Base-by-base conservation (phyloP, 164 flowering plant species). In the Magnolia kwangsiensis region DNA sequence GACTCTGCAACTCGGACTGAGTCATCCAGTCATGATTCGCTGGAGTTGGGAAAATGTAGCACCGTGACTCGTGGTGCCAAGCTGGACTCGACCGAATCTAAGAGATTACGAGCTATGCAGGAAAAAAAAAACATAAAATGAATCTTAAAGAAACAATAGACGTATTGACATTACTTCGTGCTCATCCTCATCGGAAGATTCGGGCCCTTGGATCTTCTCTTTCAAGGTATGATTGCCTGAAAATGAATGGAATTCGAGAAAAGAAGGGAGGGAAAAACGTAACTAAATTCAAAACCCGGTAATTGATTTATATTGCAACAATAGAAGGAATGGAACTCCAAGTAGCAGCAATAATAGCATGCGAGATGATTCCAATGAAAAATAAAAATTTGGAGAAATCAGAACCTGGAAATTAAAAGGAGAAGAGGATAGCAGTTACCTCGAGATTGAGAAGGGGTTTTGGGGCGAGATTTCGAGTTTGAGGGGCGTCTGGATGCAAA, bases 141-240 rank as follows among this genome's bases (percentile, higher is more conserved):
- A 27, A 27, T 27, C 29, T 45, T 16, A 51, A 10, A 63, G 16
- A 71, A 27, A 49, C 20, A 70, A 11, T n/a, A 59, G 24, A 51
- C 29, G 51, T 18, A 29, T 66, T 14, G 27, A 51, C 50, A 88
- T 88, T 83, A 92, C 97, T 37, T 84, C 88, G 67, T 81, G 81
- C 29, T 81, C 86, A 79, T 87, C 93, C 55, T 85, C 91, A 50
- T 80, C 87, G 72, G 89, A 91, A 79, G 93, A 88, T 65, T 82
- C 86, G 5, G 80, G 67, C 8, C 49, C 51, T 59, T 70, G 75
- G 13, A 18, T 78, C 73, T 80, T 77, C 45, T 81, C 82, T 55
- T 83, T 77, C 64, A 75, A 5, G 24, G 23, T 14, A 23, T 66
- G 73, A 59, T 84, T 76, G 49, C 74, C 89, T 89, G 77, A n/a